phyloP scores from a whole-genome alignment of 1,139 yeast genomes.

The Diutina sp. region DNA sequence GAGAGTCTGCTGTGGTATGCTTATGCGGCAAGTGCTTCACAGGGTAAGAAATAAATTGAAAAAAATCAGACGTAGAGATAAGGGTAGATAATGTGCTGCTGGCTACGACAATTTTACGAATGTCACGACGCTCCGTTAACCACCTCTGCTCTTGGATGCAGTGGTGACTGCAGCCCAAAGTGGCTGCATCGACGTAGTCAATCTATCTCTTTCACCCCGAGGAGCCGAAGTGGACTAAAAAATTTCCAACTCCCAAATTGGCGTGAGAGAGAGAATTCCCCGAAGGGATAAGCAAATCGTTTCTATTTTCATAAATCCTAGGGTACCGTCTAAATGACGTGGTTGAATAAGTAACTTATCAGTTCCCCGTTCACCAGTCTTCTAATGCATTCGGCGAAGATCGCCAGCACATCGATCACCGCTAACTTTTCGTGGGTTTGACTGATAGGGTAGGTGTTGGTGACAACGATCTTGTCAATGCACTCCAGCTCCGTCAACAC shows the following conservation, averaged over 20 bases:
- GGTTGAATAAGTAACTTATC: constrained; percentile 78
- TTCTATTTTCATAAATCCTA: not conserved
- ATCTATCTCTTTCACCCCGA: not conserved
- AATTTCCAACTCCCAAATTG: not conserved
- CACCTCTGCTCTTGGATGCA: not conserved
- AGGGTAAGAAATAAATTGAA: too few species aligned
- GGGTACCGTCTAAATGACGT: not conserved
- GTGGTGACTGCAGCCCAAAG: constrained; percentile 1
- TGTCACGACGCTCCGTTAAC: constrained; percentile 3
- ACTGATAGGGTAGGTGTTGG: constrained; percentile 88
- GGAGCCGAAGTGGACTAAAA: not conserved
- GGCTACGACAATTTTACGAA: not conserved
- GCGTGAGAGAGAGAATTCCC: not conserved
- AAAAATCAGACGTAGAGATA: too few species aligned
- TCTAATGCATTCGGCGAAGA: constrained; percentile 95
- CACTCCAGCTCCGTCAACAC: constrained; percentile 64
- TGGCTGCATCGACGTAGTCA: constrained; percentile 1
- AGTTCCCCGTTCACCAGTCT: constrained; percentile 98
- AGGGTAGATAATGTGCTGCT: too few species aligned
- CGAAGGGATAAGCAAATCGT: not conserved
- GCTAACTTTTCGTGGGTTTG: constrained; percentile 51
- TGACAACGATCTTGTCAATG: constrained; percentile 82
- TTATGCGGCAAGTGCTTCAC: too few species aligned
- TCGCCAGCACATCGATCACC: constrained; percentile 86
- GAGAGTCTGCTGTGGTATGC: too few species aligned